A percentile compares a stretch with the other conserved stretches of the same genome.
These are phyloP conservation scores for Populus hybrid DNA, from an alignment of 441 rosid genomes.

Conservation along the genomic window DNA sequence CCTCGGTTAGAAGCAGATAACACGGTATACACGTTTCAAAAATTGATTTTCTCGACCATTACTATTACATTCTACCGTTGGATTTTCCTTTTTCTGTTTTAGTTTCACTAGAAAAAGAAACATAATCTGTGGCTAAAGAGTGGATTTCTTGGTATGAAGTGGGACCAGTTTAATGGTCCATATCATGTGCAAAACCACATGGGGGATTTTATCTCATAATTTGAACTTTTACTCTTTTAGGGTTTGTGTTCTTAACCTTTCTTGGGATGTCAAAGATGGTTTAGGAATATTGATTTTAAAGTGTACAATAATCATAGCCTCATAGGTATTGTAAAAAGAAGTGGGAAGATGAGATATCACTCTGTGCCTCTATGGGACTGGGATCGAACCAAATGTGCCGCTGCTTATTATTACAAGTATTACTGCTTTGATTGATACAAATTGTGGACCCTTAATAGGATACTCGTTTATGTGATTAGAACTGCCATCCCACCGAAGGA, in stretches of 20 bases:
- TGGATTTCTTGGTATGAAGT: background rate
- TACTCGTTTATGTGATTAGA: background rate
- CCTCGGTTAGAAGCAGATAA: background rate
- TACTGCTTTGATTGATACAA: background rate
- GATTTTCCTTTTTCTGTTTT: background rate
- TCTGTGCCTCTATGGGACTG: conserved; percentile 3
- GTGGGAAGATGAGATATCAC: background rate
- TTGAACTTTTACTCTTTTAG: background rate
- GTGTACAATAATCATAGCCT: background rate
- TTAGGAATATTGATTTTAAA: conserved; percentile 15
- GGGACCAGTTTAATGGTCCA: background rate
- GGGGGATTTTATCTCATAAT: background rate
- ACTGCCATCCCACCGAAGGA: background rate
- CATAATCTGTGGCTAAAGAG: background rate
- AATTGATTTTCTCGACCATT: background rate
- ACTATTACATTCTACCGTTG: background rate
- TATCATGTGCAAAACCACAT: background rate
- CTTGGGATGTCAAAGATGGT: background rate
- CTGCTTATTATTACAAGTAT: background rate
- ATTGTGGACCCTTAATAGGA: background rate
- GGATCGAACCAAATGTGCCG: background rate
- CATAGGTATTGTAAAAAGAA: background rate
- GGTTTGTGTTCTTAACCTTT: conserved; percentile 7
- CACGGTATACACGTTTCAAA: background rate
- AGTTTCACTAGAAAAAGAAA: background rate